Conservation (phyloP, 805 yeast genomes). For the Alloascoidea africana region DNA sequence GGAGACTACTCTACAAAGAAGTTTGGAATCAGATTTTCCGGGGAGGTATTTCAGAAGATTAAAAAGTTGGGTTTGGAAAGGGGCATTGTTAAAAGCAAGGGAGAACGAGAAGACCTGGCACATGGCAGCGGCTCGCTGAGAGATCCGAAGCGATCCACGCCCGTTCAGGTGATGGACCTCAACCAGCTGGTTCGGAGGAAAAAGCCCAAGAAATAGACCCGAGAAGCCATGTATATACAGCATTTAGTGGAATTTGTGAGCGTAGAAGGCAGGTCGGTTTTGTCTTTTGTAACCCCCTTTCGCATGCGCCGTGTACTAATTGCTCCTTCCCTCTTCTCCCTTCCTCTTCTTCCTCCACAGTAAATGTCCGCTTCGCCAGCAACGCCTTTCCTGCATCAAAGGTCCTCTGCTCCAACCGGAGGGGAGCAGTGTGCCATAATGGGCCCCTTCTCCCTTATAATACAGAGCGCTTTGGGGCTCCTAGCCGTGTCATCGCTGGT, state of each 20-base stretch:
- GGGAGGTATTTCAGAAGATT: neutral
- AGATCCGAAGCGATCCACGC: neutral
- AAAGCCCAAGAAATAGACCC: no score
- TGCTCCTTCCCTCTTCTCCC: no score
- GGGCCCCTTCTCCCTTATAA: conserved; percentile 75
- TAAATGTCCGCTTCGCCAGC: no score
- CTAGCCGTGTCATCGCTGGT: conserved; percentile 63
- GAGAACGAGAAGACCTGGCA: neutral
- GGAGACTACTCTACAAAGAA: neutral
- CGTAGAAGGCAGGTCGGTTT: no score
- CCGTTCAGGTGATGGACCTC: neutral
- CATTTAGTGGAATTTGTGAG: no score
- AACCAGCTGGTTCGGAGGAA: neutral
- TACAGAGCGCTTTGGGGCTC: conserved; percentile 66
- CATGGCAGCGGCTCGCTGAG: no score
- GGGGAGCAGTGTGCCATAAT: conserved; percentile 42
- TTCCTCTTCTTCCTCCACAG: no score
- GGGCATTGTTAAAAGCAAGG: neutral
- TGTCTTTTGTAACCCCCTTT: no score
- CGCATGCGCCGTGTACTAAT: no score
- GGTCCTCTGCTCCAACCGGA: neutral
- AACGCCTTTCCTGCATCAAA: no score
- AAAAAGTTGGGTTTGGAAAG: neutral
- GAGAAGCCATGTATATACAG: no score
- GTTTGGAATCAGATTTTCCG: neutral